Evolutionary conservation across 176 grass and related monocot genomes (phyloP).

Genomic region (Triticum timopheevii): DNA sequence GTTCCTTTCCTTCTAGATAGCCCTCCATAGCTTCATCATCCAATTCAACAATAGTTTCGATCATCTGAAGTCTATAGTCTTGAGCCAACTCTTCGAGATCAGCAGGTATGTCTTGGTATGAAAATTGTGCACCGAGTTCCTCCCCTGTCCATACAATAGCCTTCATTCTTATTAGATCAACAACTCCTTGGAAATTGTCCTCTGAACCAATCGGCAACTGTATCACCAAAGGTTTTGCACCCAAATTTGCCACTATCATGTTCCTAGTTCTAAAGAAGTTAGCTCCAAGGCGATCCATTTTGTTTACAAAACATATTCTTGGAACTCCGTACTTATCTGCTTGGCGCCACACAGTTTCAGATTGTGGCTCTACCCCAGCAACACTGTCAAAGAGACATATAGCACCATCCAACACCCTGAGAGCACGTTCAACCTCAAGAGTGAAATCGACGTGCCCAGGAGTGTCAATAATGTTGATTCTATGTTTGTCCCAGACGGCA

Average conservation of each 20-base stretch:
- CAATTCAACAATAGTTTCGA: conserved; percentile 86
- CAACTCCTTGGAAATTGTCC: conserved; percentile 88
- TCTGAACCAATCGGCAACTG: conserved; percentile 95
- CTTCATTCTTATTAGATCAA: conserved; percentile 93
- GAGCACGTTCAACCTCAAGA: conserved; percentile 95
- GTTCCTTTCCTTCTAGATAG: conserved; percentile 88
- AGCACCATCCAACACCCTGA: conserved; percentile 91
- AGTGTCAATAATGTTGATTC: conserved; percentile 98
- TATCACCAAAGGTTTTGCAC: conserved; percentile 90
- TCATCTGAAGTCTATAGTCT: conserved; percentile 74
- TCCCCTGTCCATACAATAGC: conserved; percentile 92
- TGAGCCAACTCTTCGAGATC: conserved; percentile 75
- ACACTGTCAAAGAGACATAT: conserved; percentile 99
- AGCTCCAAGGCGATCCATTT: conserved; percentile 95
- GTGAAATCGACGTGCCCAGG: conserved; percentile 98
- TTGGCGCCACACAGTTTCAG: conserved; percentile 98
- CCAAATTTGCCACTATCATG: conserved; percentile 95
- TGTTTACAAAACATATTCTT: conserved; percentile 96
- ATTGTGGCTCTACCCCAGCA: conserved; percentile 96
- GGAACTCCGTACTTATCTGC: conserved; percentile 97
- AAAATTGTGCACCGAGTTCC: conserved; percentile 89
- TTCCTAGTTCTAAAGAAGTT: conserved; percentile 98
- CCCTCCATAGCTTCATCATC: conserved; percentile 86
- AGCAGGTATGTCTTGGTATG: conserved; percentile 79
- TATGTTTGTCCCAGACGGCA: conserved; percentile 94